phyloP scores from a whole-genome alignment of 139 green algal genomes.

The Tetradesmus obliquus region DNA sequence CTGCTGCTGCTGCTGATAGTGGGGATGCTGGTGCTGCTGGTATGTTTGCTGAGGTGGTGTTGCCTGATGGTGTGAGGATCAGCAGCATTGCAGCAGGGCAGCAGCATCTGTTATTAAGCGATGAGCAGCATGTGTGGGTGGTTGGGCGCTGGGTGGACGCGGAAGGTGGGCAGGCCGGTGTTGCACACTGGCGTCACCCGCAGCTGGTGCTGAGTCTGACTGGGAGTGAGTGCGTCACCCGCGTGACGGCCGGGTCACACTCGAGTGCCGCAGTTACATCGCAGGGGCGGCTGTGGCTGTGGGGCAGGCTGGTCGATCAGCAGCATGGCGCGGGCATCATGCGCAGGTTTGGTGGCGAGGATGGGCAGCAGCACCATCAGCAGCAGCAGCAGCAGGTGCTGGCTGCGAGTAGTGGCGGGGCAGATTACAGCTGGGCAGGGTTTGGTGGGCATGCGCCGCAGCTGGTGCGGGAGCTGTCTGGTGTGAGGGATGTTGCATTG shows the following conservation, averaged over 20 bases:
- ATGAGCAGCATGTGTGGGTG: slow-evolving; percentile 71
- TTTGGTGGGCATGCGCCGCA: slow-evolving; percentile 56
- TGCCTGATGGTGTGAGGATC: slow-evolving; percentile 48
- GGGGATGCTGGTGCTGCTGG: background rate
- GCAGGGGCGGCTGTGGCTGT: slow-evolving; percentile 67
- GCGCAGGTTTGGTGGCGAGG: slow-evolving; percentile 9
- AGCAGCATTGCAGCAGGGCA: slow-evolving; percentile 66
- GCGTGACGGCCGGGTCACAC: slow-evolving; percentile 62
- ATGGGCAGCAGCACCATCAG: background rate
- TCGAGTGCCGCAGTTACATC: slow-evolving; percentile 62
- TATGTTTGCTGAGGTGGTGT: slow-evolving; percentile 13
- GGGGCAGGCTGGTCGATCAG: slow-evolving; percentile 68
- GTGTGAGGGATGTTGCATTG: slow-evolving; percentile 56
- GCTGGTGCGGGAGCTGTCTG: slow-evolving; percentile 53
- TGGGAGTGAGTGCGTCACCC: slow-evolving; percentile 30
- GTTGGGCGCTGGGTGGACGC: slow-evolving; percentile 56
- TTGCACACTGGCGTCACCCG: slow-evolving; percentile 38
- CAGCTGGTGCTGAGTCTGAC: slow-evolving; percentile 53
- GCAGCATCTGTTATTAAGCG: slow-evolving; percentile 68
- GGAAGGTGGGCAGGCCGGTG: slow-evolving; percentile 23
- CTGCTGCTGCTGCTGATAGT: background rate
- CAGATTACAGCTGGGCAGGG: slow-evolving; percentile 55
- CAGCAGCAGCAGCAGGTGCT: background rate
- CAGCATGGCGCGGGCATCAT: slow-evolving; percentile 49
- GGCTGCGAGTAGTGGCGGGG: slow-evolving; percentile 15